Base-by-base conservation (phyloP, 164 flowering plant species). In the grape (Vitis vinifera) region DNA sequence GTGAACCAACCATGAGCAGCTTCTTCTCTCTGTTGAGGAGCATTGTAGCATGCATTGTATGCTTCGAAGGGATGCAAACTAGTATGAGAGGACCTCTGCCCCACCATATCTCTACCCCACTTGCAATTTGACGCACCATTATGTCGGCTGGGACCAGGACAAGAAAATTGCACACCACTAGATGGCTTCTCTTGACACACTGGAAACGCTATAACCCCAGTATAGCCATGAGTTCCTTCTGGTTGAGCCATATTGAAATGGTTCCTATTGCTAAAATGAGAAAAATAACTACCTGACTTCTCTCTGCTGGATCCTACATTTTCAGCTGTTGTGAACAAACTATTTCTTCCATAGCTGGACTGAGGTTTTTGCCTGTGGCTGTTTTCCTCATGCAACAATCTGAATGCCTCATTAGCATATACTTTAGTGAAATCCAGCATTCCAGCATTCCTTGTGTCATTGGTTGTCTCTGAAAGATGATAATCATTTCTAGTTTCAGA, bases 401-500 rank as follows among this genome's bases (percentile, higher is more conserved):
- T 74, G 55, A 68, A 15, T 55, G 67, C 64, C 47, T 62, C 77
- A 59, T 63, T 70, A 27, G 74, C 79, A 71, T 68, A 65, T 55
- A 49, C 70, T 31, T 71, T 75, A 67, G 71, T 69, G 51, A 62
- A 66, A 69, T 76, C 77, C 59, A 16, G 55, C 47, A 50, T 15
- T 60, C 50, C 67, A 27, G 66, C 19, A 59, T 62, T 78, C 59
- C 65, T 80, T 64, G 58, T 14, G 55, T 62, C 67, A 44, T 60
- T 14, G 63, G 68, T 55, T 57, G 62, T 56, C 69, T 72, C 75
- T 23, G 70, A 62, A 37, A 51, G 63, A 62, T 29, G 16, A n/a
- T 59, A 65, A 44, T 68, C 69, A 71, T 75, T 74, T 63, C 71
- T 81, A 59, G 75, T 67, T 72, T 81, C 80, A 31, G 73, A 73